Conservation (phyloP, 2,329 filamentous ascomycete species). For the Dothistroma septosporum region DNA sequence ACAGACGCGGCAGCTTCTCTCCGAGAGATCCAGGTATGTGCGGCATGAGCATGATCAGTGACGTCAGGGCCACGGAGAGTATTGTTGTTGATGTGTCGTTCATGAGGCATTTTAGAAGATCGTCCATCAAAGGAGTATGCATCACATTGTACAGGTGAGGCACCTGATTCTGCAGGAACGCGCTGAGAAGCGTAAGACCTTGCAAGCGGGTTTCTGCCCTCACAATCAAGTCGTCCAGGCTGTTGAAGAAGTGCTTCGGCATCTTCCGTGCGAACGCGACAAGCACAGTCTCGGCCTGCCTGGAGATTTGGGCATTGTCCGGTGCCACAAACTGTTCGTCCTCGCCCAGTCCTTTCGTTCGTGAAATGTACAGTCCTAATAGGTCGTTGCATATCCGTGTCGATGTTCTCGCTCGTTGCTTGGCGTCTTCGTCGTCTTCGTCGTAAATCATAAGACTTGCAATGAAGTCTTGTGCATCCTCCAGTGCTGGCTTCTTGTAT, state of each 20-base stretch:
- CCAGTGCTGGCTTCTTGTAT: slow-evolving; percentile 59
- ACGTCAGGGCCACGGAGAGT: slow-evolving; percentile 69
- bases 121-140: slow-evolving; percentile 67
- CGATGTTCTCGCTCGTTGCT: slow-evolving; percentile 51
- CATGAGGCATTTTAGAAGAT: slow-evolving; percentile 69
- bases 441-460: slow-evolving; percentile 62
- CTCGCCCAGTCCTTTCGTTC: slow-evolving; percentile 38
- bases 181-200: slow-evolving; percentile 63
- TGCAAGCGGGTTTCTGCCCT: slow-evolving; percentile 61
- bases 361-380: slow-evolving; percentile 42
- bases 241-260: slow-evolving; percentile 65
- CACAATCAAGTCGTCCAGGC: slow-evolving; percentile 63
- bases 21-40: slow-evolving; percentile 72
- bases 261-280: slow-evolving; percentile 60
- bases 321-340: slow-evolving; percentile 36
- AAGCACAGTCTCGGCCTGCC: slow-evolving; percentile 52
- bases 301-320: slow-evolving; percentile 45
- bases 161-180: slow-evolving; percentile 71
- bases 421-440: slow-evolving; percentile 51
- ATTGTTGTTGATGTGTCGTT: slow-evolving; percentile 72
- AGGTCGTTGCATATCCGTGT: slow-evolving; percentile 57
- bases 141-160: slow-evolving; percentile 72
- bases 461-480: slow-evolving; percentile 62
- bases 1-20: slow-evolving; percentile 65
- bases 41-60: slow-evolving; percentile 75